These are phyloP conservation scores for Leccinellum luteum DNA, from an alignment of 768 basidiomycete species.

Conservation along the genomic window DNA sequence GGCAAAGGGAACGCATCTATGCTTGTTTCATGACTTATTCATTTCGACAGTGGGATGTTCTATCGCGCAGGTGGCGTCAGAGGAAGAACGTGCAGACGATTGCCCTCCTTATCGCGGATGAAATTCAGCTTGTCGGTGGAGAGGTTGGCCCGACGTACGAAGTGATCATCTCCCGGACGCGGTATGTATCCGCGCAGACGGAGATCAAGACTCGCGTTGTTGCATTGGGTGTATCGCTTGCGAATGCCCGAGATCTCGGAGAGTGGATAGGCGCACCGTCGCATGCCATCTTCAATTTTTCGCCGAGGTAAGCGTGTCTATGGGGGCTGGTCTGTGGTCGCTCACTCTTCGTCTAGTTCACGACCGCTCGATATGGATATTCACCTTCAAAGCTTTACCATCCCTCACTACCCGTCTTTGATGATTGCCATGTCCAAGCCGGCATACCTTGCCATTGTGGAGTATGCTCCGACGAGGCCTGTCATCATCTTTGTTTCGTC, in stretches of 20 bases:
- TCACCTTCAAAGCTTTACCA: constrained; percentile 91
- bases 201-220: constrained; percentile 92
- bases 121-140: constrained; percentile 92
- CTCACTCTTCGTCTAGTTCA: constrained; percentile 49
- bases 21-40: background rate
- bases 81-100: constrained; percentile 95
- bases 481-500: constrained; percentile 93
- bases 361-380: constrained; percentile 98
- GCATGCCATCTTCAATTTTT: constrained; percentile 97
- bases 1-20: background rate
- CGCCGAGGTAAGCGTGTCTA: constrained; percentile 61
- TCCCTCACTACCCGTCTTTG: constrained; percentile 96
- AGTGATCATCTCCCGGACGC: constrained; percentile 92
- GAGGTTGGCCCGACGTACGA: constrained; percentile 97
- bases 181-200: constrained; percentile 93
- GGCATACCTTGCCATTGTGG: constrained; percentile 87
- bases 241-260: constrained; percentile 92
- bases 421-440: constrained; percentile 99
- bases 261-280: constrained; percentile 97
- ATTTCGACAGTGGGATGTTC: constrained; percentile 78
- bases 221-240: constrained; percentile 91
- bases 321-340: too few relatives aligned
- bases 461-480: constrained; percentile 82
- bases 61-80: constrained; percentile 94
- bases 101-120: constrained; percentile 91